phyloP scores from a whole-genome alignment of 306 rosid genomes.

The Gastrolobium villosum region DNA sequence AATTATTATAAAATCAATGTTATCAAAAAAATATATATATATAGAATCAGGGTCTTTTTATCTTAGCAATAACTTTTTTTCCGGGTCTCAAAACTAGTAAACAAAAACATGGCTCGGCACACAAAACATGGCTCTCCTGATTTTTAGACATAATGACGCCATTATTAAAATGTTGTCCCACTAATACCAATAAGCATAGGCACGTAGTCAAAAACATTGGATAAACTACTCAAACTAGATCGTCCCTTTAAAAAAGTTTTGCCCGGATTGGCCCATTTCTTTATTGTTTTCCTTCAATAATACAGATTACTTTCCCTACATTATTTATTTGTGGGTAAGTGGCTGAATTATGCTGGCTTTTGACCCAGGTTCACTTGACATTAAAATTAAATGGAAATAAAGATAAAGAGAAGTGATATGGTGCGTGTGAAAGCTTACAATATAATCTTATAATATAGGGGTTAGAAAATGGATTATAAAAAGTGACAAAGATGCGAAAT shows the following conservation, averaged over 20 bases:
- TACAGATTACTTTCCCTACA: neutral
- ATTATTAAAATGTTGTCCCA: neutral
- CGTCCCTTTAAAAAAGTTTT: conserved; percentile 1
- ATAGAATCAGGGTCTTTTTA: neutral
- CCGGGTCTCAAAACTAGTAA: neutral
- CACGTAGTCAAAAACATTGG: conserved; percentile 40
- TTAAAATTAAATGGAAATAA: neutral
- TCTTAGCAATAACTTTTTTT: no score
- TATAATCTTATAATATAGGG: neutral
- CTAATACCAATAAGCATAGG: neutral
- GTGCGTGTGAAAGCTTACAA: neutral
- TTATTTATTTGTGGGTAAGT: neutral
- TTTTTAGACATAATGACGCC: neutral
- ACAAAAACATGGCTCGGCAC: conserved; percentile 21
- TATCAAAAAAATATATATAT: no score
- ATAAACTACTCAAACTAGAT: neutral
- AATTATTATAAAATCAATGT: no score
- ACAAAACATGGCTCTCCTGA: neutral
- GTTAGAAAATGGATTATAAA: neutral
- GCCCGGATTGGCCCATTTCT: conserved; percentile 10
- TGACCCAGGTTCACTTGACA: neutral
- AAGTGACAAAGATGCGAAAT: neutral
- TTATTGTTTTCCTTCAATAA: neutral
- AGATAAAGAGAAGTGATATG: neutral
- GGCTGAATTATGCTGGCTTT: neutral